Percentiles rank a stretch among this genome's conserved stretches.
These are phyloP conservation scores for Triticum turgidum DNA, from an alignment of 176 grass and related monocot species.

Conservation along the genomic window DNA sequence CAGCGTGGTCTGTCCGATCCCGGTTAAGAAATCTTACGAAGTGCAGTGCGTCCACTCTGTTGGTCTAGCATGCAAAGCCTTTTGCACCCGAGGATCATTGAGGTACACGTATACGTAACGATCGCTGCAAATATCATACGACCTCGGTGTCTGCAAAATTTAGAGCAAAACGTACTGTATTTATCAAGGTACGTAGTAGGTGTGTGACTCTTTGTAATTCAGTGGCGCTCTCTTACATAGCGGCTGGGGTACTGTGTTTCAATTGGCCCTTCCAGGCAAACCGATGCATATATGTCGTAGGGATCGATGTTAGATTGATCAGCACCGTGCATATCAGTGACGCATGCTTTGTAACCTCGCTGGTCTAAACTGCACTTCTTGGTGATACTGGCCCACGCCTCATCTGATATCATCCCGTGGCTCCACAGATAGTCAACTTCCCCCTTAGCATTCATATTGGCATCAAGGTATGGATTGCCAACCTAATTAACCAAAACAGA, in stretches of 20 bases:
- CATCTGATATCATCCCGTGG: constrained; percentile 43
- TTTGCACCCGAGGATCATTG: constrained; percentile 32
- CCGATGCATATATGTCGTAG: constrained; percentile 35
- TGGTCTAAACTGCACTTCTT: constrained; percentile 35
- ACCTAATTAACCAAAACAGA: constrained; percentile 13
- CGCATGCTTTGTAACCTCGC: neutral
- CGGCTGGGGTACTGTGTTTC: neutral
- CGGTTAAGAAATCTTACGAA: neutral
- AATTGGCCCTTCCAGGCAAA: neutral
- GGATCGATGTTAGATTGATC: constrained; percentile 10
- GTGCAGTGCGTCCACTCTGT: constrained; percentile 25
- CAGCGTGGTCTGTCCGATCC: too few species aligned
- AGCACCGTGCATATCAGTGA: neutral
- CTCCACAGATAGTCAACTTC: constrained; percentile 26
- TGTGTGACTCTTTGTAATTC: neutral
- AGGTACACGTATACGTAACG: constrained; percentile 7
- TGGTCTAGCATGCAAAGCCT: constrained; percentile 26
- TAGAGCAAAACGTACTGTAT: neutral
- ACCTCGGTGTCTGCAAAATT: constrained; percentile 1
- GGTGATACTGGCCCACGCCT: constrained; percentile 18
- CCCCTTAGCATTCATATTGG: neutral
- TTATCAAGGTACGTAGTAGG: too few species aligned
- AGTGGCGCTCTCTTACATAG: neutral
- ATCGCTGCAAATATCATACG: constrained; percentile 24
- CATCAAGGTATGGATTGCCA: constrained; percentile 34